Evolutionary conservation across 805 yeast genomes (phyloP), one percentile per base, ranked within the genome.

Genomic region (Saccharomycopsis microspora): DNA sequence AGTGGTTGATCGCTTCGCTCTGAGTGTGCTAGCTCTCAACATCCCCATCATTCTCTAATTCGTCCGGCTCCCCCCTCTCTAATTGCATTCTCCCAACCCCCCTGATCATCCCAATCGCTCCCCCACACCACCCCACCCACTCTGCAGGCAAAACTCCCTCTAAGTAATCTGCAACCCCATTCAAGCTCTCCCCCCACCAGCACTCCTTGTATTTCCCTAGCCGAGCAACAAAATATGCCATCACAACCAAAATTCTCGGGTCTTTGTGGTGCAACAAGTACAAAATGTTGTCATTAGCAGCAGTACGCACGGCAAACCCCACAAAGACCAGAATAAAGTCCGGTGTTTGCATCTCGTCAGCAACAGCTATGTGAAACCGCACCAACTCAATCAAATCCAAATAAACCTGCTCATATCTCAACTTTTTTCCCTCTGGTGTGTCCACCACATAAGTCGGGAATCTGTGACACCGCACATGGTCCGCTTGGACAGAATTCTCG

Each of bases 261-360:
- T 47, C 51, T 34, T 47, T 47, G n/a, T 44, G 40, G 19, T 43
- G 40, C 27, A 47, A 27, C 27, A 47, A 38, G 31, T 39, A 43
- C n/a, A 44, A 11, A n/a, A 47, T 38, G 29, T 43, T 37, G n/a
- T 43, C 35, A 39, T 38, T 35, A 19, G 32, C 9, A 6, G 50
- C 19, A n/a, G 43, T 32, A n/a, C 11, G 29, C 5, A 35, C 11
- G 9, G 39, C 35, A 28, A 47, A 42, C n/a, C 46, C 28, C 5
- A 47, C 19, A 19, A 47, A 28, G 3, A 43, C 9, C 6, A 43
- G 10, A 8, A 32, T 38, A 29, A 30, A 27, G 11, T 47, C 50
- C 6, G 32, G 10, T 5, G n/a, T 19, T 6, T n/a, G 11, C n/a
- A n/a, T 8, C 8, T 9, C 10, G 8, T 11, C 10, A 19, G 10